Percentiles rank a stretch among this genome's conserved stretches.
phyloP scores from a whole-genome alignment of 306 rosid genomes.

The Vigna radiata region DNA sequence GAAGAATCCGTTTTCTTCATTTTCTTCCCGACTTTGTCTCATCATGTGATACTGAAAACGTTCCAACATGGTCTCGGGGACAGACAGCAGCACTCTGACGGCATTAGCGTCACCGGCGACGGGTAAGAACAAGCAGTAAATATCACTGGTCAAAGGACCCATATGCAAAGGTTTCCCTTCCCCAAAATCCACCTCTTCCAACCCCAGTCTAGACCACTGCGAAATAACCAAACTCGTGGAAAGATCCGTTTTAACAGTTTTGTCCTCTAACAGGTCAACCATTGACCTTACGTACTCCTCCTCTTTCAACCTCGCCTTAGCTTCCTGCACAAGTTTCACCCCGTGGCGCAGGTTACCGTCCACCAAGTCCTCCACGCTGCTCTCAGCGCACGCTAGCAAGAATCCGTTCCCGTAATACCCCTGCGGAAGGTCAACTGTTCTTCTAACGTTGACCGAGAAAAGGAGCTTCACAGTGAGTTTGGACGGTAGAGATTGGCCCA shows the following conservation, averaged over 20 bases:
- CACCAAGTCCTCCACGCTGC: conserved; percentile 56
- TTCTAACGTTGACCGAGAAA: conserved; percentile 70
- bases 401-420: conserved; percentile 83
- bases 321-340: conserved; percentile 63
- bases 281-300: conserved; percentile 59
- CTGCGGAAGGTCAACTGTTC: conserved; percentile 44
- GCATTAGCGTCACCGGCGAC: conserved; percentile 54
- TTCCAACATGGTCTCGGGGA: conserved; percentile 59
- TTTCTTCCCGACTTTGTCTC: conserved; percentile 8
- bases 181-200: conserved; percentile 85
- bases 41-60: conserved; percentile 66
- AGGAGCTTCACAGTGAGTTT: conserved; percentile 62
- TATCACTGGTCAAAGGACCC: conserved; percentile 76
- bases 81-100: conserved; percentile 66
- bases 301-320: conserved; percentile 49
- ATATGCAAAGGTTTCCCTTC: conserved; percentile 67
- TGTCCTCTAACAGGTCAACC: conserved; percentile 70
- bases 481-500: conserved; percentile 47
- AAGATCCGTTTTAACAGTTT: conserved; percentile 63
- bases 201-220: conserved; percentile 78
- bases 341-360: conserved; percentile 50
- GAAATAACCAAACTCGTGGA: conserved; percentile 70
- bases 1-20: conserved; percentile 26
- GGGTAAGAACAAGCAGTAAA: conserved; percentile 85
- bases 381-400: conserved; percentile 69